Evolutionary conservation across 306 rosid genomes (phyloP).

Genomic region (Gynostemma pentaphyllum): DNA sequence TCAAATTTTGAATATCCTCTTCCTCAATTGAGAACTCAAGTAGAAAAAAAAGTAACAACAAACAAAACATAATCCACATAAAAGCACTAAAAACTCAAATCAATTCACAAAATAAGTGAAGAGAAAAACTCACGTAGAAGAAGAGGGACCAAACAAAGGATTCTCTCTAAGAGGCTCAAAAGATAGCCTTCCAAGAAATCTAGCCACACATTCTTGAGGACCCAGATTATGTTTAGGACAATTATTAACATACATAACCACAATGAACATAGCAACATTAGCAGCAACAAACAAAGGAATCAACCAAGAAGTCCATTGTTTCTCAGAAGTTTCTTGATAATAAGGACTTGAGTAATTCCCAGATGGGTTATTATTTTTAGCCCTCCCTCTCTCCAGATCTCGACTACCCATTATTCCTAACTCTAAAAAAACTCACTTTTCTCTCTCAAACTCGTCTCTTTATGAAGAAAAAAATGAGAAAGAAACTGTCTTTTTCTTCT

Average conservation of each 20-base stretch:
- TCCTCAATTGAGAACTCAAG: neutral
- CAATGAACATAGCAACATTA: constrained; percentile 14
- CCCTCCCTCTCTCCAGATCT: constrained; percentile 11
- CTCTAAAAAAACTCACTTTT: neutral
- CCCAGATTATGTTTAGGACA: constrained; percentile 7
- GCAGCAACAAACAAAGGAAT: constrained; percentile 11
- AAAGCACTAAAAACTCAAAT: neutral
- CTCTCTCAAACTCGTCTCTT: neutral
- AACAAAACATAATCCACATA: neutral
- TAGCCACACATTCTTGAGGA: constrained; percentile 6
- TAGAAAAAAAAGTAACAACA: neutral
- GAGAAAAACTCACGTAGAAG: constrained; percentile 10
- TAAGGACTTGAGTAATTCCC: constrained; percentile 7
- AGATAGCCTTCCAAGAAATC: constrained; percentile 8
- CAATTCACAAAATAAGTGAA: neutral
- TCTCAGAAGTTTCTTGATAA: neutral
- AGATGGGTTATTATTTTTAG: neutral
- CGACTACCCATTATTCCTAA: neutral
- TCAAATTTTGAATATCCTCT: neutral
- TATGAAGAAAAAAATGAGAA: neutral
- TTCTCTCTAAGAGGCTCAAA: constrained; percentile 11
- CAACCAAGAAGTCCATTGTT: constrained; percentile 17
- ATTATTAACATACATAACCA: constrained; percentile 6
- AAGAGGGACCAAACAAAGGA: constrained; percentile 12
- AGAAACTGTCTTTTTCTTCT: neutral